Evolutionary conservation across 768 basidiomycete species (phyloP).

Genomic region (Leucosporidium scottii): DNA sequence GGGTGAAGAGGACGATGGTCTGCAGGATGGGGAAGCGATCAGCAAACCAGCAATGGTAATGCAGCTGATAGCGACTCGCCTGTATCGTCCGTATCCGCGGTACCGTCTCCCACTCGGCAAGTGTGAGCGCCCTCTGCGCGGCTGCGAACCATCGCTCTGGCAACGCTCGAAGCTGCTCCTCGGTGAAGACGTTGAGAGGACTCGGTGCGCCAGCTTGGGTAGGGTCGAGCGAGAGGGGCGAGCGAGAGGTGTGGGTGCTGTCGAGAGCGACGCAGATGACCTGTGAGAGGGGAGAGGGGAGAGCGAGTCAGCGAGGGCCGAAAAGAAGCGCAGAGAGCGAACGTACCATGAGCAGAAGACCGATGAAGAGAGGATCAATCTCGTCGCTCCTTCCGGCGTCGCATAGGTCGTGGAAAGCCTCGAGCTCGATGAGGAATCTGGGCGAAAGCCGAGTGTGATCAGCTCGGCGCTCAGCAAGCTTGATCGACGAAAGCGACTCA

Average conservation of each 20-base stretch:
- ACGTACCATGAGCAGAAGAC: conserved; percentile 28
- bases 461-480: too few relatives aligned
- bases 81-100: conserved; percentile 31
- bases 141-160: conserved; percentile 25
- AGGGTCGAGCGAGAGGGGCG: conserved; percentile 21
- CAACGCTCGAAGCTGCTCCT: conserved; percentile 10
- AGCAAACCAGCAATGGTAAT: neutral
- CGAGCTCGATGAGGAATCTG: conserved; percentile 29
- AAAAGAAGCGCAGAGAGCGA: neutral
- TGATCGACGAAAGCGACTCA: neutral
- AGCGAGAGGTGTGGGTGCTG: conserved; percentile 24
- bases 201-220: neutral
- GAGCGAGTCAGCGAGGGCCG: neutral
- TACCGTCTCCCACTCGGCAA: conserved; percentile 27
- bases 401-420: conserved; percentile 23
- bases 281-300: neutral
- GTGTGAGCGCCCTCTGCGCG: conserved; percentile 21
- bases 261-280: conserved; percentile 33
- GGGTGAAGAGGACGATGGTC: conserved; percentile 32
- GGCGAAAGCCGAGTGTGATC: neutral
- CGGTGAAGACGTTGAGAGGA: conserved; percentile 11
- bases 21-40: neutral
- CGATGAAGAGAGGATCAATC: conserved; percentile 24
- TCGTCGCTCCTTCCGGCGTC: conserved; percentile 6
- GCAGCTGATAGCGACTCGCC: neutral